Percentiles rank a stretch among this genome's conserved stretches.
Evolutionary conservation across 345 rosid species (phyloP).

Genomic region (Rhizophora apiculata): DNA sequence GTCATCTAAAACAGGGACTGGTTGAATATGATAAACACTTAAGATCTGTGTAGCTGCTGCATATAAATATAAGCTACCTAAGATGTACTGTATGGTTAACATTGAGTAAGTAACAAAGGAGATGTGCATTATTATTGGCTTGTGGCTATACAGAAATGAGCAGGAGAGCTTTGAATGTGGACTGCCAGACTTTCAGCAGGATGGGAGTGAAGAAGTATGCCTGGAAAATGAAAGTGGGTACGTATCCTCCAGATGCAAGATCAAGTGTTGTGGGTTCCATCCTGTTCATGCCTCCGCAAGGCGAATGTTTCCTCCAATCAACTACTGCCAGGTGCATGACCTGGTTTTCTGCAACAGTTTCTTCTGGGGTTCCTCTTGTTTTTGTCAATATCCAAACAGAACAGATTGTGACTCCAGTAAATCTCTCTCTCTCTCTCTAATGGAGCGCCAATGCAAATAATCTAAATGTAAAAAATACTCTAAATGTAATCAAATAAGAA

Average conservation of each 20-base stretch:
- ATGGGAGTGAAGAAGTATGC: conserved; percentile 35
- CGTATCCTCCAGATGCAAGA: conserved; percentile 29
- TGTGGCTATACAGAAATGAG: conserved; percentile 37
- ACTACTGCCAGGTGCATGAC: conserved; percentile 43
- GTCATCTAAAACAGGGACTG: no score
- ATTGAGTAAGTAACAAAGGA: no score
- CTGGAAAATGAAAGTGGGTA: conserved; percentile 35
- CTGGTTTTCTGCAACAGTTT: conserved; percentile 46
- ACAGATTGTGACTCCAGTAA: conserved; percentile 30
- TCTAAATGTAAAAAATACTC: no score
- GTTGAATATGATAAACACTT: no score
- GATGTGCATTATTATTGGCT: no score
- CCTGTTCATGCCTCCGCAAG: conserved; percentile 31
- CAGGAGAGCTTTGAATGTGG: conserved; percentile 30
- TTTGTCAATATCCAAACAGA: conserved; percentile 56
- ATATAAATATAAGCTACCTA: no score
- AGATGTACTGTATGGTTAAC: no score
- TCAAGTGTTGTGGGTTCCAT: conserved; percentile 37
- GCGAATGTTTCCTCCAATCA: conserved; percentile 23
- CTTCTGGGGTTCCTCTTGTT: conserved; percentile 48
- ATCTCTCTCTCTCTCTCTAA: not conserved
- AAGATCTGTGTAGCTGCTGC: no score
- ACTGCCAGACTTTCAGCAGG: conserved; percentile 24
- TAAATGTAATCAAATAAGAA: no score
- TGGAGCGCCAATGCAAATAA: no score